These are phyloP conservation scores for Volvox carteri DNA, from an alignment of 163 green algal genomes.

Conservation along the genomic window DNA sequence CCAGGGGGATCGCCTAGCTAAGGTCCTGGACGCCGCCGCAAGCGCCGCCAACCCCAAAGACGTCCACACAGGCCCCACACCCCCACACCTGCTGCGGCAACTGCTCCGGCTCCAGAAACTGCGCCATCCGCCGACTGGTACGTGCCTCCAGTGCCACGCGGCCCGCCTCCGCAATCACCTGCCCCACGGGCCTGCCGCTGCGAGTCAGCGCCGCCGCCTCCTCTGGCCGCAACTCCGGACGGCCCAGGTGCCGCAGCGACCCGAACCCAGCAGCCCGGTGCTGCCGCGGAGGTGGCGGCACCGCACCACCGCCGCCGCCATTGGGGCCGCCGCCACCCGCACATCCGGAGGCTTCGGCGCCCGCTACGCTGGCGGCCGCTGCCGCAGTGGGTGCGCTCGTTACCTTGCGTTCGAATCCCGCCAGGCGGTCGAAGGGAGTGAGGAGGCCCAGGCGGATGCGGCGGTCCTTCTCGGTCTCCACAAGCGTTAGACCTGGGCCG, in stretches of 20 bases:
- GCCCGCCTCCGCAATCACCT: slow-evolving; percentile 58
- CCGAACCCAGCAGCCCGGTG: slow-evolving; percentile 1
- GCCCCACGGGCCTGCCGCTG: slow-evolving; percentile 44
- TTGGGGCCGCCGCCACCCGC: too few species aligned
- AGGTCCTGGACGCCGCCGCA: neutral
- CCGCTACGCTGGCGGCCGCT: neutral
- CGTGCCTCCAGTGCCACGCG: slow-evolving; percentile 60
- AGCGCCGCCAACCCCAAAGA: neutral
- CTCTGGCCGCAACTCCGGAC: slow-evolving; percentile 5
- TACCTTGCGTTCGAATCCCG: slow-evolving; percentile 86
- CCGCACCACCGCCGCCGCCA: neutral
- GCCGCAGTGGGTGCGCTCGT: neutral
- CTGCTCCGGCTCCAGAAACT: slow-evolving; percentile 75
- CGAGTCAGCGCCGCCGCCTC: slow-evolving; percentile 33
- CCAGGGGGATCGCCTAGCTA: too few species aligned
- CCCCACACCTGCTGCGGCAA: slow-evolving; percentile 63
- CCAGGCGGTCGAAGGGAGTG: slow-evolving; percentile 92
- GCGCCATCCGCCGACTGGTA: slow-evolving; percentile 51
- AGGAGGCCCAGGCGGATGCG: slow-evolving; percentile 91
- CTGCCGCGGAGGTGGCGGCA: slow-evolving; percentile 1
- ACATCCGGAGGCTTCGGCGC: too few species aligned
- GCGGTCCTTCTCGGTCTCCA: slow-evolving; percentile 92
- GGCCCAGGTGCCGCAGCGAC: slow-evolving; percentile 23
- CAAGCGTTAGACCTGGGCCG: slow-evolving; percentile 57
- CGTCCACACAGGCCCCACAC: neutral